phyloP scores from a whole-genome alignment of 169 alveolate genomes.

The Eimeria sp. region DNA sequence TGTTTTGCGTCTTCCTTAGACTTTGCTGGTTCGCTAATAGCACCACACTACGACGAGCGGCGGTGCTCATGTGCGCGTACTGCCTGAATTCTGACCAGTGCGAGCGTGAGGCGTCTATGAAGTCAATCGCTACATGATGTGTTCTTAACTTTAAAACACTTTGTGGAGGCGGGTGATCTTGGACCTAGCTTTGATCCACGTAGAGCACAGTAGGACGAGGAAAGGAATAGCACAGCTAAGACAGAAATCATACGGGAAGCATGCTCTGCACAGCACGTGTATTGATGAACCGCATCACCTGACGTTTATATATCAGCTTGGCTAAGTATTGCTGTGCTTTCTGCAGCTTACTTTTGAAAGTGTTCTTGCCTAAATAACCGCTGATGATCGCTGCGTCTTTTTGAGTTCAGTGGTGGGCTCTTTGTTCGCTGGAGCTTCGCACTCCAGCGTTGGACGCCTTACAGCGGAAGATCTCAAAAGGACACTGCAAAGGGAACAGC shows the following conservation, averaged over 20 bases:
- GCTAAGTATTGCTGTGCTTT: neutral
- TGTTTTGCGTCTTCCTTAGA: conserved; percentile 9
- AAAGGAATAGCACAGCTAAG: neutral
- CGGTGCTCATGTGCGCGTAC: conserved; percentile 54
- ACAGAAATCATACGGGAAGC: neutral
- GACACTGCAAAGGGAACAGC: conserved; percentile 66
- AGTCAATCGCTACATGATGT: neutral
- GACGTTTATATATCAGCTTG: neutral
- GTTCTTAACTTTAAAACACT: neutral
- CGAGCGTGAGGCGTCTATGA: conserved; percentile 4
- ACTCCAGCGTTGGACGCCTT: conserved; percentile 53
- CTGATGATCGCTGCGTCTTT: neutral
- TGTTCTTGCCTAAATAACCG: neutral
- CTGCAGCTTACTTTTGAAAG: neutral
- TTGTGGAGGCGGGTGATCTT: neutral
- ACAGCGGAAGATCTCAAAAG: conserved; percentile 43
- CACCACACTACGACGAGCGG: conserved; percentile 64
- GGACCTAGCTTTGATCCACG: neutral
- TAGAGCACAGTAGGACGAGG: neutral
- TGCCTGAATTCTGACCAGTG: conserved; percentile 68
- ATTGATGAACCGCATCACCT: neutral
- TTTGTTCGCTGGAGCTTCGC: conserved; percentile 33
- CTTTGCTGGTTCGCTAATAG: conserved; percentile 62
- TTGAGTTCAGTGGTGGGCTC: conserved; percentile 25
- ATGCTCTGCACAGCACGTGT: neutral